phyloP scores from a whole-genome alignment of 2,329 filamentous ascomycete species.

The Ophiostoma piceae region DNA sequence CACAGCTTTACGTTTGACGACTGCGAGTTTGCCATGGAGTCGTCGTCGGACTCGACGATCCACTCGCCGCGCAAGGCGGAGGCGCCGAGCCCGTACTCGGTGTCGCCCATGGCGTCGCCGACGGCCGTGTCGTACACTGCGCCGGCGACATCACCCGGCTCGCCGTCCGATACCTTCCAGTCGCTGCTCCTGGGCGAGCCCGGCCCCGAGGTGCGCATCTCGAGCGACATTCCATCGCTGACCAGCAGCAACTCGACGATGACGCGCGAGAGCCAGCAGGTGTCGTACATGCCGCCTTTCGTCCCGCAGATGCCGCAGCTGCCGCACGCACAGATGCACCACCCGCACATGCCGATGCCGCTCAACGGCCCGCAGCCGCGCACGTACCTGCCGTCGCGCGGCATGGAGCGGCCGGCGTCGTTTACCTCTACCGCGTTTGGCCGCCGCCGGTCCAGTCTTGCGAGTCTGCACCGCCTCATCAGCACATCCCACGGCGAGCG shows the following conservation, averaged over 20 bases:
- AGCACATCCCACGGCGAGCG: slow-evolving; percentile 68
- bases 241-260: slow-evolving; percentile 74
- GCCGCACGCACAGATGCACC: too few relatives aligned
- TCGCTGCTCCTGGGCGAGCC: slow-evolving; percentile 69
- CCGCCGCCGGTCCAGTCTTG: slow-evolving; percentile 68
- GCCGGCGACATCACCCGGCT: too few relatives aligned
- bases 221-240: slow-evolving; percentile 64
- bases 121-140: too few relatives aligned
- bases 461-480: slow-evolving; percentile 69
- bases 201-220: slow-evolving; percentile 65
- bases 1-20: slow-evolving; percentile 32
- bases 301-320: too few relatives aligned
- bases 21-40: slow-evolving; percentile 29
- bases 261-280: slow-evolving; percentile 57
- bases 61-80: slow-evolving; percentile 38
- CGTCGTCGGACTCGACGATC: slow-evolving; percentile 40
- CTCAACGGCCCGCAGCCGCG: slow-evolving; percentile 38
- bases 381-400: slow-evolving; percentile 45
- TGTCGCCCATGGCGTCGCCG: slow-evolving; percentile 55
- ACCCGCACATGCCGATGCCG: too few relatives aligned
- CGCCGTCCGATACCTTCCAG: slow-evolving; percentile 53
- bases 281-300: slow-evolving; percentile 24
- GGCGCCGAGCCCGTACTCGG: slow-evolving; percentile 55
- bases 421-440: slow-evolving; percentile 59
- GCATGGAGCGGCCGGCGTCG: slow-evolving; percentile 54